Conservation (phyloP, 805 yeast species). For the Kuraishia floccosa region DNA sequence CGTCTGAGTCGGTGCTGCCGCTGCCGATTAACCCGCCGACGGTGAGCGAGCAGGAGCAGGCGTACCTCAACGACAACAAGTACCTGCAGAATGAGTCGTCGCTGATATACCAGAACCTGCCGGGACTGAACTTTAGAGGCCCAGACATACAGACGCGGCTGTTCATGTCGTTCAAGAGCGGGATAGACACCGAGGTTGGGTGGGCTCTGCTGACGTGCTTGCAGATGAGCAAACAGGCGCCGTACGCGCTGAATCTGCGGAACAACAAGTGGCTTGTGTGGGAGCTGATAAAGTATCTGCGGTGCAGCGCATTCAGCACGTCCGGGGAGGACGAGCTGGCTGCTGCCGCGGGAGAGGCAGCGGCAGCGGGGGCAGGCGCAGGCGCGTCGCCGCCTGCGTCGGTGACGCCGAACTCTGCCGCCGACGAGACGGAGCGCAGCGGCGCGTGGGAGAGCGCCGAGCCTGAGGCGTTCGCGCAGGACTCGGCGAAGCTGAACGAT, state of each 20-base stretch:
- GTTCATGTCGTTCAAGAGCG: conserved; percentile 57
- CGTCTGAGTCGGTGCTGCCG: background rate
- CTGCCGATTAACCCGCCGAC: conserved; percentile 19
- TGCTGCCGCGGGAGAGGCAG: no score
- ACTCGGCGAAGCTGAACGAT: conserved; percentile 1
- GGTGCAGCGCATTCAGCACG: conserved; percentile 5
- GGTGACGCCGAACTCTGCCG: conserved; percentile 1
- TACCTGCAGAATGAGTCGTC: conserved; percentile 17
- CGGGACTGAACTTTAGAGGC: conserved; percentile 35
- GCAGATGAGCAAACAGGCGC: conserved; percentile 27
- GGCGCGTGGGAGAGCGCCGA: no score
- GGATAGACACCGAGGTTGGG: conserved; percentile 53
- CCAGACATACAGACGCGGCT: conserved; percentile 54
- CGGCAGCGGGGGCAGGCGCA: background rate
- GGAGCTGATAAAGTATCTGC: conserved; percentile 23
- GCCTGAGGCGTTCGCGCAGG: background rate
- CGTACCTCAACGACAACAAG: conserved; percentile 16
- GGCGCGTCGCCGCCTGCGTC: background rate
- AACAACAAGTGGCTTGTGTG: conserved; percentile 28
- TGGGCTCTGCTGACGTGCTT: conserved; percentile 57
- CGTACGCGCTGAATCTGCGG: conserved; percentile 28
- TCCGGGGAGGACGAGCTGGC: conserved; percentile 3
- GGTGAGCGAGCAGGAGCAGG: conserved; percentile 20
- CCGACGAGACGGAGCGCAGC: no score
- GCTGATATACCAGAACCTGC: conserved; percentile 16